phyloP scores from a whole-genome alignment of 2,329 filamentous ascomycete species.

The Fusarium torreyae region DNA sequence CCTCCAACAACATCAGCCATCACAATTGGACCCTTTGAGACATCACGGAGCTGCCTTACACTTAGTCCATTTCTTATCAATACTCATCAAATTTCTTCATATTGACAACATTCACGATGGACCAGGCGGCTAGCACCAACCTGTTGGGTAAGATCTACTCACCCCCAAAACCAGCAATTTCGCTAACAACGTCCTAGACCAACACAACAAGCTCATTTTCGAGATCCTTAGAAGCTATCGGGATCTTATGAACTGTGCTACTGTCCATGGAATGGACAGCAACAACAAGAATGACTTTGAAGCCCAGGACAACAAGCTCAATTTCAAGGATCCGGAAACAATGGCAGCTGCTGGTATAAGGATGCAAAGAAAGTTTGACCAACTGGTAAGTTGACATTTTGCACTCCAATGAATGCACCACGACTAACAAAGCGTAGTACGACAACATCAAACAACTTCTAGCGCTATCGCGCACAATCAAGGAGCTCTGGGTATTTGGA shows the following conservation, averaged over 20 bases:
- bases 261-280: slow-evolving; percentile 59
- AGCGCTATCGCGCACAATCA: slow-evolving; percentile 60
- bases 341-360: slow-evolving; percentile 61
- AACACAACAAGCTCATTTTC: slow-evolving; percentile 62
- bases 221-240: slow-evolving; percentile 62
- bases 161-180: neutral
- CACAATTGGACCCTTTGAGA: neutral
- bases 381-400: slow-evolving; percentile 52
- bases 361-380: slow-evolving; percentile 63
- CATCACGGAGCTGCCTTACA: neutral
- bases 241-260: slow-evolving; percentile 60
- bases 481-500: slow-evolving; percentile 63
- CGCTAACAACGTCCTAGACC: slow-evolving; percentile 52
- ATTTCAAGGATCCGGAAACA: slow-evolving; percentile 58
- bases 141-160: slow-evolving; percentile 53
- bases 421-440: slow-evolving; percentile 50
- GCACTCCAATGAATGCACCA: too few species aligned
- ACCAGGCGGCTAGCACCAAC: slow-evolving; percentile 54
- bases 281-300: slow-evolving; percentile 57
- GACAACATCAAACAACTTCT: slow-evolving; percentile 63
- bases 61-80: neutral
- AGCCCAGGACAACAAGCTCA: slow-evolving; percentile 55
- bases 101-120: slow-evolving; percentile 46
- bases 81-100: neutral
- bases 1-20: slow-evolving; percentile 20